A percentile compares a stretch with the other conserved stretches of the same genome.
These are phyloP conservation scores for Spinacia oleracea DNA, from an alignment of 179 eudicot genomes.

Conservation along the genomic window DNA sequence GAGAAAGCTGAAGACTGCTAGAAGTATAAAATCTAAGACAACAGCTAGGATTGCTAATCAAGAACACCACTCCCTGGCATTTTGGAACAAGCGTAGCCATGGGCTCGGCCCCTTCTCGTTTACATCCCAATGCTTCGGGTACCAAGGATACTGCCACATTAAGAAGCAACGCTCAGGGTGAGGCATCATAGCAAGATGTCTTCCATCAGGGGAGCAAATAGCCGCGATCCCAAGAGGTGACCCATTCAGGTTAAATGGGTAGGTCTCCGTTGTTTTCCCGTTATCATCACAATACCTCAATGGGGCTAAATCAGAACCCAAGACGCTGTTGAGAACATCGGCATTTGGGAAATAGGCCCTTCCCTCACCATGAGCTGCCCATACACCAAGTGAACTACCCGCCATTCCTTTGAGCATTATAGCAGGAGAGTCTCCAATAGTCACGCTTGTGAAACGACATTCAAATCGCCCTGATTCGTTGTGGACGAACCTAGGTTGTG, in stretches of 20 bases:
- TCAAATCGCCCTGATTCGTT: conserved; percentile 85
- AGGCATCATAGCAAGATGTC: conserved; percentile 98
- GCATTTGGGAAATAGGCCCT: conserved; percentile 79
- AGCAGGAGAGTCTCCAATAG: conserved; percentile 71
- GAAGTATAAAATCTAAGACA: no score
- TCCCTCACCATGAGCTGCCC: conserved; percentile 98
- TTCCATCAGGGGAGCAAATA: conserved; percentile 87
- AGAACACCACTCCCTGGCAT: conserved; percentile 92
- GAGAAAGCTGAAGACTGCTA: background rate
- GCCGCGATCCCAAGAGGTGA: conserved; percentile 95
- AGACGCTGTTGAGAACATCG: conserved; percentile 41
- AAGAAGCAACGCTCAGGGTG: conserved; percentile 94
- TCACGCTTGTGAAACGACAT: conserved; percentile 82
- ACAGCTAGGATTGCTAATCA: conserved; percentile 13
- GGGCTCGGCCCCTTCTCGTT: conserved; percentile 90
- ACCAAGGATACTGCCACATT: conserved; percentile 99
- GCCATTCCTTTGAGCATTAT: conserved; percentile 83
- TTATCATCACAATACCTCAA: conserved; percentile 83
- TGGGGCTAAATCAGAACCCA: conserved; percentile 62
- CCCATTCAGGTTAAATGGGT: conserved; percentile 84
- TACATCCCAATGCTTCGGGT: conserved; percentile 79
- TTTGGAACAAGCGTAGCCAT: conserved; percentile 86
- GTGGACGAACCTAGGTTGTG: conserved; percentile 84
- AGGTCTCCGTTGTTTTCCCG: conserved; percentile 70
- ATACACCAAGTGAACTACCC: conserved; percentile 80